Percentiles rank a stretch among this genome's conserved stretches.
These are phyloP conservation scores for Discostella stelligera DNA, from an alignment of 352 stramenopile genomes.

Conservation along the genomic window DNA sequence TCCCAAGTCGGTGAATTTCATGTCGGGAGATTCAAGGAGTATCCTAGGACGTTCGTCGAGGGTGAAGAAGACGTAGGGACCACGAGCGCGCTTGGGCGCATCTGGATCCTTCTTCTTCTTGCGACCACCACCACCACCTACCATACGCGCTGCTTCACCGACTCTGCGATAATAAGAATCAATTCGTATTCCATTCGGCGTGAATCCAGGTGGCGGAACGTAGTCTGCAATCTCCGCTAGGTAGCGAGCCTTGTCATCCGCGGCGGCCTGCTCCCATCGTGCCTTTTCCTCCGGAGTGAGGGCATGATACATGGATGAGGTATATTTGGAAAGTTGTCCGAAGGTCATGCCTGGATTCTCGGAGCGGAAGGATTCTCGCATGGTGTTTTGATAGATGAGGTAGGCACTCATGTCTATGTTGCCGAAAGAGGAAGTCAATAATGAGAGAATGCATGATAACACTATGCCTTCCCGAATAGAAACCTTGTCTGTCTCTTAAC, in stretches of 20 bases:
- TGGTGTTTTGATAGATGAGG: conserved; percentile 41
- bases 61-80: conserved; percentile 84
- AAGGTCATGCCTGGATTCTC: conserved; percentile 90
- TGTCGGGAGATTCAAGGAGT: conserved; percentile 65
- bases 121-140: neutral
- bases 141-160: conserved; percentile 3
- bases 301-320: conserved; percentile 24
- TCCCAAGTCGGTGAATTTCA: conserved; percentile 79
- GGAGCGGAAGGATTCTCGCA: conserved; percentile 23
- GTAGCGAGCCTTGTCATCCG: conserved; percentile 55
- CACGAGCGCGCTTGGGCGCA: conserved; percentile 90
- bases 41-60: conserved; percentile 73
- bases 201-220: conserved; percentile 37
- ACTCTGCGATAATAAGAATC: conserved; percentile 23
- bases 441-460: neutral
- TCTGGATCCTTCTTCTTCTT: conserved; percentile 88
- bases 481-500: neutral
- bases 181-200: conserved; percentile 25
- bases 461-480: too few relatives aligned
- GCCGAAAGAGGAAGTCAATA: neutral
- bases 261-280: conserved; percentile 33
- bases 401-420: conserved; percentile 34
- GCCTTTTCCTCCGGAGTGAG: conserved; percentile 32
- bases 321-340: conserved; percentile 61
- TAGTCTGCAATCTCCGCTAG: conserved; percentile 40